Conservation (phyloP, 1,139 yeast genomes). For the Suhomyces choctaworum region DNA sequence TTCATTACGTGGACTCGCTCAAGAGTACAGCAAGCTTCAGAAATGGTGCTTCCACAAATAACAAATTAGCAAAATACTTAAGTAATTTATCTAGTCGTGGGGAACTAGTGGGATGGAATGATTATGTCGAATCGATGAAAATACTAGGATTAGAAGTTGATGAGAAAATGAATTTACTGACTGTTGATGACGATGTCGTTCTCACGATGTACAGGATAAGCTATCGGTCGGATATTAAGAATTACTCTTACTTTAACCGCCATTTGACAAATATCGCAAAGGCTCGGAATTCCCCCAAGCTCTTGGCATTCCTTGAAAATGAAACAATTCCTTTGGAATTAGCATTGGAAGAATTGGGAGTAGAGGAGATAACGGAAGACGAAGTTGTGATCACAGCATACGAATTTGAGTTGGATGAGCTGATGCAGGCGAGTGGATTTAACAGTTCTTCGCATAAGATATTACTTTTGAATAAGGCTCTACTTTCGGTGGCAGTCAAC, state of each 20-base stretch:
- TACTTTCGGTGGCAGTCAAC: constrained; percentile 43
- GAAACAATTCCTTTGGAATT: constrained; percentile 56
- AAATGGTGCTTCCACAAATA: constrained; percentile 14
- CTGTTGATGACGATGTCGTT: constrained; percentile 44
- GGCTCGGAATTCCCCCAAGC: constrained; percentile 42
- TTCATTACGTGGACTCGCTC: constrained; percentile 69
- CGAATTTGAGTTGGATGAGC: constrained; percentile 61
- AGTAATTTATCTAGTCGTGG: constrained; percentile 56
- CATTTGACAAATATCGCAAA: constrained; percentile 46
- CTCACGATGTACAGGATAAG: constrained; percentile 49
- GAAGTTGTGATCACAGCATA: constrained; percentile 74
- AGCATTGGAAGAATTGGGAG: constrained; percentile 63
- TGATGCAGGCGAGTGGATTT: constrained; percentile 61
- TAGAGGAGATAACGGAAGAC: constrained; percentile 69
- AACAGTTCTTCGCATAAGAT: constrained; percentile 43
- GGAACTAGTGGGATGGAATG: constrained; percentile 57
- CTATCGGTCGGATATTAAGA: constrained; percentile 35
- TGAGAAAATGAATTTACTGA: constrained; percentile 16
- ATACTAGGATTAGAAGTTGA: constrained; percentile 50
- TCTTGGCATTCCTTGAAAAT: constrained; percentile 48
- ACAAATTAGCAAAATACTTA: constrained; percentile 46
- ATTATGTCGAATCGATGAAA: constrained; percentile 55
- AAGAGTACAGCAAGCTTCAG: constrained; percentile 22
- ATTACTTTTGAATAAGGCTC: constrained; percentile 31
- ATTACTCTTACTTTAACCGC: constrained; percentile 34